Evolutionary conservation across 73 alveolate genomes (phyloP), one percentile per base, ranked within the genome.

Genomic region (Paramecium sonneborni): DNA sequence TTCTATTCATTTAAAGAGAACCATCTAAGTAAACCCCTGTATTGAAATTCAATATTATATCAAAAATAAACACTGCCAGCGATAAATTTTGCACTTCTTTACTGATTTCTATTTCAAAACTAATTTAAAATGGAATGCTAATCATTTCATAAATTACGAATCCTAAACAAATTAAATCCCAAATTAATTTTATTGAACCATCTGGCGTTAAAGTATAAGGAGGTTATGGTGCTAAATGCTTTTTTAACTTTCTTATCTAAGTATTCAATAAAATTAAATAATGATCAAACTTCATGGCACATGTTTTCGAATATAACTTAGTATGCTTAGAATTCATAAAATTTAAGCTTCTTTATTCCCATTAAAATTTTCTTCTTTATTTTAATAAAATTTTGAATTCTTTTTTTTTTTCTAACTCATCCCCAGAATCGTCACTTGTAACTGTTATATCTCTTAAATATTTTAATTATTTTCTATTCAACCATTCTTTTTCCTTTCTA

Each of bases 11-110:
- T 48, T 91, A 76, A 37, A 94, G 95, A 32, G 92, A 93, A 12
- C 98, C 98, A 39, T 24, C 94, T 82, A 92, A 62, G 38, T 91
- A 89, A 48, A 72, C 94, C 7, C 97, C 97, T 7, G 98, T 96
- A 46, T 96, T 89, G 68, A 96, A 94, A 23, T 52, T 58, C 37
- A 86, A 26, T 28, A 92, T 0, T 9, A 92, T 85, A 82, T 69
- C 52, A 94, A 96, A 62, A 32, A 48, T 24, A 24, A 88, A 88
- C 21, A 76, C 43, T 26, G 30, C 72, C 34, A 35, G n/a, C 18
- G 84, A 67, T 67, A 82, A 7, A 20, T 37, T 74, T 34, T 15
- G 15, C 1, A 74, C 12, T 28, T 74, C 56, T 0, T 37, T 39
- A 74, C 67, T 37, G 21, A 74, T 21, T 23, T 37, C 87, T 14